Evolutionary conservation across 352 stramenopile genomes (phyloP).

Genomic region (Globisporangium mamillatum): DNA sequence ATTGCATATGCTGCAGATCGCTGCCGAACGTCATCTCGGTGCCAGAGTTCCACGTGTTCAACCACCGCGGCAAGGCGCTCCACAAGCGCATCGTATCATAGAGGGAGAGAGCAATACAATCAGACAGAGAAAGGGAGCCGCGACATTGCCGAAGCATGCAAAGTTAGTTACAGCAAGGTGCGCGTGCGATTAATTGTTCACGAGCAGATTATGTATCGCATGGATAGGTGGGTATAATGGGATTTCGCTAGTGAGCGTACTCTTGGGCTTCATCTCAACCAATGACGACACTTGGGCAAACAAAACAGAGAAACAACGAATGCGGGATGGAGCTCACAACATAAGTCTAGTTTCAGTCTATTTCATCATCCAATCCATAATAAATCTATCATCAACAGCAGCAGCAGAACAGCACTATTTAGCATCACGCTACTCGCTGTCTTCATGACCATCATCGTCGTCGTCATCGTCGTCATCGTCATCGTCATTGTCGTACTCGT

Average conservation of each 20-base stretch:
- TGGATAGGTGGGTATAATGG: not conserved
- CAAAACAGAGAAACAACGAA: not conserved
- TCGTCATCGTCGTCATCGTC: conserved; percentile 41
- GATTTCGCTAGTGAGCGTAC: not conserved
- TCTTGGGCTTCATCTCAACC: no score
- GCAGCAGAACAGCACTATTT: not conserved
- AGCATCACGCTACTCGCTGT: conserved; percentile 29
- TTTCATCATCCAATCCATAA: conserved; percentile 18
- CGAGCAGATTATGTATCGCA: not conserved
- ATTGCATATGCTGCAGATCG: conserved; percentile 33
- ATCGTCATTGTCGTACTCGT: conserved; percentile 50
- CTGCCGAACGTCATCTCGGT: conserved; percentile 60
- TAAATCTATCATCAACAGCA: conserved; percentile 15
- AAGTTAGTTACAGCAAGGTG: not conserved
- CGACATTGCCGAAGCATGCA: no score
- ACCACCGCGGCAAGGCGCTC: conserved; percentile 72
- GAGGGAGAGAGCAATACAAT: not conserved
- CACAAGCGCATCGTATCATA: conserved; percentile 58
- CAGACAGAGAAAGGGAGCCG: not conserved
- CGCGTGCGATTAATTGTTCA: not conserved
- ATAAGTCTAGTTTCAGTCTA: conserved; percentile 11
- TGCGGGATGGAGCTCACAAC: not conserved
- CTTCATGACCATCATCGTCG: conserved; percentile 22
- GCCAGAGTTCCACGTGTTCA: conserved; percentile 81
- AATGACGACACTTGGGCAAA: no score